These are phyloP conservation scores for Stagonosporopsis rhizophila DNA, from an alignment of 2,329 filamentous ascomycete species.

Conservation along the genomic window DNA sequence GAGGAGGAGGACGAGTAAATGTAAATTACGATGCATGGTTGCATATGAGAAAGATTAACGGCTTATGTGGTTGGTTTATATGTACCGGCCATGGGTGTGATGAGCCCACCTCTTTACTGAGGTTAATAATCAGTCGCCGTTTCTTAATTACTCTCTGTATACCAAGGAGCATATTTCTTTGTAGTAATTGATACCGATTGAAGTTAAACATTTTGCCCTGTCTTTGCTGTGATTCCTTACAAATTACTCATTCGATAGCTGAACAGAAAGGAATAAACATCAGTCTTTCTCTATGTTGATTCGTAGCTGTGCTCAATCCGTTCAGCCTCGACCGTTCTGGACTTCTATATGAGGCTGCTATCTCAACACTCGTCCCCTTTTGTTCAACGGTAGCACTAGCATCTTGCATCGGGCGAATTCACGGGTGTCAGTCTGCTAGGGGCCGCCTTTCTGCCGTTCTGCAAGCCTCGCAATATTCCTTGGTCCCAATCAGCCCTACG, in stretches of 20 bases:
- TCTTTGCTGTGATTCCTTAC: no score
- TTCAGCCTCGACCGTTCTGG: not conserved
- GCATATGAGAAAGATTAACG: conserved; percentile 28
- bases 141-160: conserved; percentile 40
- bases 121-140: conserved; percentile 39
- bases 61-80: conserved; percentile 38
- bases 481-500: conserved; percentile 5
- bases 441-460: conserved; percentile 5
- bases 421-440: conserved; percentile 8
- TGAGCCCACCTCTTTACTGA: conserved; percentile 33
- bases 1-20: conserved; percentile 57
- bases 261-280: no score
- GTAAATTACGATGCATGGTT: conserved; percentile 23
- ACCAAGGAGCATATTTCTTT: conserved; percentile 42
- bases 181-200: conserved; percentile 32
- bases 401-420: conserved; percentile 15
- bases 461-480: conserved; percentile 3
- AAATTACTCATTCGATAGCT: no score
- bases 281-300: not conserved
- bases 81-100: conserved; percentile 31
- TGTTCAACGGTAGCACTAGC: not conserved
- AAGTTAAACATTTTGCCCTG: conserved; percentile 7
- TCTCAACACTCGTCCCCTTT: not conserved
- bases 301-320: not conserved
- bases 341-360: not conserved